Percentiles rank a stretch among this genome's conserved stretches.
Evolutionary conservation across 306 rosid species (phyloP).

Genomic region (Cotoneaster glaucophyllus): DNA sequence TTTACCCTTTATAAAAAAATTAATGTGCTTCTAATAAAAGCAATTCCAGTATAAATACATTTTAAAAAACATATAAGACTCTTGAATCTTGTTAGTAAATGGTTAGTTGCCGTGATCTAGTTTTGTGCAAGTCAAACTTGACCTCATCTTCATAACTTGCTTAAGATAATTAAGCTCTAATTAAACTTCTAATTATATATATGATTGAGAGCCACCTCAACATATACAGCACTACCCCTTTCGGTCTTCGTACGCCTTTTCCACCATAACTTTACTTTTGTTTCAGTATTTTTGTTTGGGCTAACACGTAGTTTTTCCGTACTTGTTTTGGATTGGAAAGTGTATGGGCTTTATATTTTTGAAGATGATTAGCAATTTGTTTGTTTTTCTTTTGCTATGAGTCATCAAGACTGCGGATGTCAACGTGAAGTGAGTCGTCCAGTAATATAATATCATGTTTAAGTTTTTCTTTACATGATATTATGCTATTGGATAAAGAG

Average conservation of each 20-base stretch:
- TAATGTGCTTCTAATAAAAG: not conserved
- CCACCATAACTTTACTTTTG: not conserved
- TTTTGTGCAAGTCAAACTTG: slow-evolving; percentile 1
- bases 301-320: not conserved
- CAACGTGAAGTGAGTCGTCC: no score
- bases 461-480: no score
- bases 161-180: not conserved
- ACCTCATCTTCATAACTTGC: not conserved
- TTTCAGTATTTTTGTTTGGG: not conserved
- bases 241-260: not conserved
- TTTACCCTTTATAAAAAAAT: no score
- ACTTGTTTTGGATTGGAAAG: not conserved
- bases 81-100: not conserved
- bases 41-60: no score
- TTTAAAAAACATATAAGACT: not conserved
- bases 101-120: not conserved
- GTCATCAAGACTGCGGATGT: not conserved
- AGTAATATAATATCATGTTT: no score
- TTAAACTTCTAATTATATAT: not conserved
- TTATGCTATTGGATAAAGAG: no score
- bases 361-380: not conserved
- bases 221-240: not conserved
- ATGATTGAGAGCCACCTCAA: not conserved
- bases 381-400: not conserved
- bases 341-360: not conserved